Evolutionary conservation across 208 protist genomes (phyloP), one percentile per base, ranked within the genome.

Genomic region (Leishmania mexicana): DNA sequence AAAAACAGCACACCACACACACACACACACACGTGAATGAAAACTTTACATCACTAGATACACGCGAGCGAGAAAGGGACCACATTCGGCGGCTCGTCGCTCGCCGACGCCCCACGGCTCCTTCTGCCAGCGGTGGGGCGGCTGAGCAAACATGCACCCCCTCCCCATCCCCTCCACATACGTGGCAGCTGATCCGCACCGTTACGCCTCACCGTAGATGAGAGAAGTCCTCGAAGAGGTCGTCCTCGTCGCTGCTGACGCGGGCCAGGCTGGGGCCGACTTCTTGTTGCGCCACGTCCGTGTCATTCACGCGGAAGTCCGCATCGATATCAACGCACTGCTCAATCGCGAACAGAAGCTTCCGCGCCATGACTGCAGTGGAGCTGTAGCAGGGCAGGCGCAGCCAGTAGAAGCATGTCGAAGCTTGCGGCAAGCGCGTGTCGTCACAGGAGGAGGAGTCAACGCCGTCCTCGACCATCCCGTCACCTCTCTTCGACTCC

Each of bases 351-450:
- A 98, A 99, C 3, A 99, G 88, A n/a, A 99, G 81, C 83, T 94
- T 98, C 74, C 97, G 87, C 51, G 87, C 81, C 92, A 99, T 91
- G 19, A 98, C 86, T n/a, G 93, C 88, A 10, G 88, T 77, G 11
- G 91, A 95, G 83, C 90, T 94, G 89, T 99, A 99, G 24, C 85
- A 73, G 35, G 98, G 98, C 62, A 99, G 87, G 0, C 93, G 93
- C 31, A 99, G 89, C 83, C 91, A 98, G 81, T 99, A 99, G 88
- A 99, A 99, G 87, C 98, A 99, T 65, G 98, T 99, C 35, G 95
- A 95, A 45, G 96, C 94, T 62, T 98, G 91, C 35, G 98, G 97
- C 24, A 99, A 89, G n/a, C 97, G 88, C 49, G 90, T 80, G 87
- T 99, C 97, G 58, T 95, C 91, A 65, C 74, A 83, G 42, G 79